phyloP scores from a whole-genome alignment of 163 green algal species.

The Prototheca wickerhamii region DNA sequence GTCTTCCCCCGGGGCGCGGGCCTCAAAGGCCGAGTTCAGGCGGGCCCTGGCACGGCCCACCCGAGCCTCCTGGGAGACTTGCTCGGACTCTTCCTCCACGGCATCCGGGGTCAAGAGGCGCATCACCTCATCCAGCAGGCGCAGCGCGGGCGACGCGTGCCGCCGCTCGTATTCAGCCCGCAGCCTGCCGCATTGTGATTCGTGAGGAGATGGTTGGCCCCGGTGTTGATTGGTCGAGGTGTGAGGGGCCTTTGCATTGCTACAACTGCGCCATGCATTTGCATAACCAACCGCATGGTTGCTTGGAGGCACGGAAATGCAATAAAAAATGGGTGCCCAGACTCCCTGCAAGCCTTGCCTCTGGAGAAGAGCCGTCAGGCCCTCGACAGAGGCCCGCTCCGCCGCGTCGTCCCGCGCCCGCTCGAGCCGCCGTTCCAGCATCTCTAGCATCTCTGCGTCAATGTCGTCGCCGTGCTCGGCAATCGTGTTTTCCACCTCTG shows the following conservation, averaged over 20 bases:
- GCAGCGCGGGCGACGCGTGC: neutral
- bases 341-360: neutral
- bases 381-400: neutral
- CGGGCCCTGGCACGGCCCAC: neutral
- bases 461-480: neutral
- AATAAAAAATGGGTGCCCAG: neutral
- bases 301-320: neutral
- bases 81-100: neutral
- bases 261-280: neutral
- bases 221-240: neutral
- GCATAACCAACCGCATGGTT: neutral
- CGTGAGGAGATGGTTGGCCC: no score
- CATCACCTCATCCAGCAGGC: slow-evolving; percentile 2
- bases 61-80: neutral
- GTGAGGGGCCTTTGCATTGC: neutral
- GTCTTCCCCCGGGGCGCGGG: neutral
- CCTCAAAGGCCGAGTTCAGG: neutral
- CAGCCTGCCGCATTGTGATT: neutral
- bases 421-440: neutral
- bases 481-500: neutral
- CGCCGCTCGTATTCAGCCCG: neutral
- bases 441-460: neutral
- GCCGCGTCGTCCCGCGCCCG: neutral
- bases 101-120: neutral
- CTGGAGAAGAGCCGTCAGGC: neutral